Conservation (phyloP, 1,284 basidiomycete species). For the Ustilago vetiveriae region DNA sequence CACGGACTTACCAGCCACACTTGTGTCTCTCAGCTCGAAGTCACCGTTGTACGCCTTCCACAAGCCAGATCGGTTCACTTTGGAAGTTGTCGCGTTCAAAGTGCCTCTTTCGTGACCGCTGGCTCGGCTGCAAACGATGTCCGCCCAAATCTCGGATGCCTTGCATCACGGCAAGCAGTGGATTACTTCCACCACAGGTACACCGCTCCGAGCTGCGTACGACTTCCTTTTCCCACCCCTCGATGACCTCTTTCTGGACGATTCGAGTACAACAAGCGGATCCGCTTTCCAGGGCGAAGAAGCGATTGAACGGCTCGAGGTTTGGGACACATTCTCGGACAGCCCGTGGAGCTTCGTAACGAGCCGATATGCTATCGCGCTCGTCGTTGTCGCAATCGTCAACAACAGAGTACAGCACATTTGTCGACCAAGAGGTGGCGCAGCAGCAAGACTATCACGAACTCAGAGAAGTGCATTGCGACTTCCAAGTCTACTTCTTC, state of each 20-base stretch:
- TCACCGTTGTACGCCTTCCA: no score
- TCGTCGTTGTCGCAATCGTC: constrained; percentile 53
- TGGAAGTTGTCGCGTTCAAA: no score
- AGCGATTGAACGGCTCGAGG: constrained; percentile 14
- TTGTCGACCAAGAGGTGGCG: constrained; percentile 55
- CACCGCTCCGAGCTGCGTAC: constrained; percentile 28
- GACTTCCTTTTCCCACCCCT: constrained; percentile 46
- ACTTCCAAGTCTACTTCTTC: constrained; percentile 48
- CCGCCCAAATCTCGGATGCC: constrained; percentile 15
- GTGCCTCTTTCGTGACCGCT: neutral
- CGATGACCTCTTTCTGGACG: constrained; percentile 10
- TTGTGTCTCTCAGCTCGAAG: no score
- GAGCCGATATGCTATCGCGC: constrained; percentile 54
- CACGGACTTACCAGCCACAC: no score
- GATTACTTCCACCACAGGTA: constrained; percentile 14
- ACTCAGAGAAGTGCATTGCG: constrained; percentile 47
- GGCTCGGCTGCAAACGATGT: constrained; percentile 11
- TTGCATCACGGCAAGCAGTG: constrained; percentile 22
- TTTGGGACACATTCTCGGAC: constrained; percentile 43
- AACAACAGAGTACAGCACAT: constrained; percentile 63
- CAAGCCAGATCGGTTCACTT: no score
- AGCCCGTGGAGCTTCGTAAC: constrained; percentile 57
- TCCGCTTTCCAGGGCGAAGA: constrained; percentile 6
- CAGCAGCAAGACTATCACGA: constrained; percentile 28
- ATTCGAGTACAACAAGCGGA: neutral